These are phyloP conservation scores for Cryphonectria naterciae DNA, from an alignment of 2,329 filamentous ascomycete genomes.

Conservation along the genomic window DNA sequence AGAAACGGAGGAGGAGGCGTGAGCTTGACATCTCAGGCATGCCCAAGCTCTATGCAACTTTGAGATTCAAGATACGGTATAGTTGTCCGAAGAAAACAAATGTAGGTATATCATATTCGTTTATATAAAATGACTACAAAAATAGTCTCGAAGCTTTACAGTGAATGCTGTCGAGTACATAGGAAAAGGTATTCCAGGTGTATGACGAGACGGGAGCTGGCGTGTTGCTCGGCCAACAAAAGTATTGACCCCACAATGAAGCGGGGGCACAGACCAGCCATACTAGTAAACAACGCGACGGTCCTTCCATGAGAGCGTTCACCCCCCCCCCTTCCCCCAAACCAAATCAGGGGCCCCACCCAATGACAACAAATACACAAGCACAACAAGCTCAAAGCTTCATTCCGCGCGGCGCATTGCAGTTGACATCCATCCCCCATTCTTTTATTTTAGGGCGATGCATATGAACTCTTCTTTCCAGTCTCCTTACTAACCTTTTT, in stretches of 20 bases:
- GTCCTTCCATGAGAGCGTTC: constrained; percentile 17
- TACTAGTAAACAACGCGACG: constrained; percentile 1
- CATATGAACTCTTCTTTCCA: constrained; percentile 19
- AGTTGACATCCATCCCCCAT: not conserved
- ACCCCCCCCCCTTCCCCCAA: not conserved
- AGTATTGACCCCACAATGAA: not conserved
- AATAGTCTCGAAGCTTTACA: not conserved
- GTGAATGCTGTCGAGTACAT: not conserved
- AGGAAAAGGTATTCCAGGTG: not conserved
- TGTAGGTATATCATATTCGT: not conserved
- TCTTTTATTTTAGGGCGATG: constrained; percentile 19
- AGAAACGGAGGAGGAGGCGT: not conserved
- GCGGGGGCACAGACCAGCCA: not conserved
- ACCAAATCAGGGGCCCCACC: not conserved
- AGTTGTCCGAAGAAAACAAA: no score
- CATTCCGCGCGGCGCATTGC: constrained; percentile 13
- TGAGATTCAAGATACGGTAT: no score
- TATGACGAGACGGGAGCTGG: not conserved
- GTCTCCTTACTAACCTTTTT: constrained; percentile 9
- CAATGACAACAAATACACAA: constrained; percentile 18
- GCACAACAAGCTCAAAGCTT: constrained; percentile 5
- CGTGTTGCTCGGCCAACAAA: constrained; percentile 3
- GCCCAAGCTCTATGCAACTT: no score
- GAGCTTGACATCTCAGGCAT: no score
- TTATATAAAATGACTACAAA: not conserved